Base-by-base conservation (phyloP, 371 early-diverging fungal species). In the Apophysomyces sp. region DNA sequence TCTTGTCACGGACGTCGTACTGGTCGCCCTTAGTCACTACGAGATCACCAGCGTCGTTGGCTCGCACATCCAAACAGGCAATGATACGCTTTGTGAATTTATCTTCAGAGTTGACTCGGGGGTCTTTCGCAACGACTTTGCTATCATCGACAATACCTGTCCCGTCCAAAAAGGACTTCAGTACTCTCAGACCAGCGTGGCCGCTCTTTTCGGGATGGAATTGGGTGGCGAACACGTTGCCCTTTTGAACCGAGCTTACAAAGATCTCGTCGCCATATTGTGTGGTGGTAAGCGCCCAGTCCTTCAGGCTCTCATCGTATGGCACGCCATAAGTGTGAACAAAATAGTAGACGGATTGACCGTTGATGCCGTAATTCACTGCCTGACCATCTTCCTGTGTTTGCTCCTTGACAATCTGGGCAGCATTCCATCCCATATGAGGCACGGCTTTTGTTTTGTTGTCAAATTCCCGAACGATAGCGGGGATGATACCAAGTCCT, bases 1-100 rank as follows among this genome's bases (percentile, higher is more conserved):
- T 55, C 27, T 80, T 77, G 66, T 98, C 98, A 18, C 98, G 90
- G 0, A 98, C 98, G 69, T 98, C 98, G 80, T 98, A 98, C 70
- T 98, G 97, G 73, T 98, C 98, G 28, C 99, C 99, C 76, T 98
- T 98, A 21, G 99, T 98, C 6, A 98, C 99, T 9, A 98, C 98
- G 37, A 98, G 76, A 73, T 97, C 97, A 26, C 98, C 98, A 29
- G 81, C 71, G 72, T 98, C 99, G 76, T 98, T 97, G 28, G 95
- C 84, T 29, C 99, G 90, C 3, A 98, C 98, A 68, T 98, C 99
- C 63, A 98, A 80, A 69, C 99, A 98, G 27, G 99, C 98, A 66
- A 98, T 94, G 40, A 98, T 90, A 53, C 99, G 91, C 63, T 89
- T 88, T 5, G 92, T 91, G 54, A 97, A 82, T n/a, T 65, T 67